Base-by-base conservation (phyloP, 2,329 filamentous ascomycete species). In the Aspergillus ochraceoroseus region DNA sequence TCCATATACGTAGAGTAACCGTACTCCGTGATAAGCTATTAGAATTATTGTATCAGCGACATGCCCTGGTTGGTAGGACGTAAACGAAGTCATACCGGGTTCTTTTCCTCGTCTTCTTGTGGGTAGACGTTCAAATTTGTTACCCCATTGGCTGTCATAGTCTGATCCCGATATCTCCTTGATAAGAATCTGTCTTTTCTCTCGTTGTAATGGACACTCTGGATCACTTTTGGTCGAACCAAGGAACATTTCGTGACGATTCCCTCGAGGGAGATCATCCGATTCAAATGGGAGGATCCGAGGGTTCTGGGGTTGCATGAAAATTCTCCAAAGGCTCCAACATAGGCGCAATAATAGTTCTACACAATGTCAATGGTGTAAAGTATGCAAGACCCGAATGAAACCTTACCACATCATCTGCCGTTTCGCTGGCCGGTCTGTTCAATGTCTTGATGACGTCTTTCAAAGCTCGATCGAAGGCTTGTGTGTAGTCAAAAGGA, bases 221-320 rank as follows among this genome's bases (percentile, higher is more conserved):
- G 94, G 47, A 96, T 83, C n/a, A 98, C 81, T 68, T 98, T 98
- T 7, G 92, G 92, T 41, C 94, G 79, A 48, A 98, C 94, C 13
- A 98, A 75, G 15, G 89, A 95, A 68, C 87, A 94, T 64, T 92
- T 85, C 23, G 92, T 98, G 28, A 98, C 92, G 56, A 98, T 98
- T 32, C 92, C 92, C 67, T 98, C 92, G 36, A 98, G 76, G 3
- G 89, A 95, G 9, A 98, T 86, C 89, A 98, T 95, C 59, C 86
- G 83, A 66, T 98, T 98, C 41, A 98, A 77, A 57, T 94, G 86
- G 27, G 80, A 76, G 2, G 90, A 95, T 35, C 87, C 87, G 19
- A 98, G 71, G 0, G 92, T 96, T 53, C 92, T 80, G 27, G 92
- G 92, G 59, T 95, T 98, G 75, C 89, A 95, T 8, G 89, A 78